Base-by-base conservation (phyloP, 352 stramenopile species). In the Phytophthora idaei region DNA sequence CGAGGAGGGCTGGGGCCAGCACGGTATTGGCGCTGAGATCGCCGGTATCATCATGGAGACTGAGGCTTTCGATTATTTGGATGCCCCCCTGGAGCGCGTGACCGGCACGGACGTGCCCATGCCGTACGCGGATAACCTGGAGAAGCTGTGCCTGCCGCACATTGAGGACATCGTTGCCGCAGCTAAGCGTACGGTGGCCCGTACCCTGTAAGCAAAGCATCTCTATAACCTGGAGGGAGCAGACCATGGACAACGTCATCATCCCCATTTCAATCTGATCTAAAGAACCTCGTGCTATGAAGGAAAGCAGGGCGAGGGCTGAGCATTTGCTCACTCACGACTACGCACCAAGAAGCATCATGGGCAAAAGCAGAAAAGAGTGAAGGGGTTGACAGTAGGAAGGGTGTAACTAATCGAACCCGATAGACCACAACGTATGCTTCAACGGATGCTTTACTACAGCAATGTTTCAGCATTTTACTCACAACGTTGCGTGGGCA, bases 21-120 rank as follows among this genome's bases (percentile, higher is more conserved):
- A 96, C 74, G 97, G 97, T 59, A 98, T 99, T 71, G 96, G 95
- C 41, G 95, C 97, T 14, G 97, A 99, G 73, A 99, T 99, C 71
- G 93, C 92, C 54, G 96, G 94, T n/a, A 90, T 99, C 46, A 81
- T 99, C 73, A 98, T 99, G 90, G 97, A 99, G 85, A 97, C 97
- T 51, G 96, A 98, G 29, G 95, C 92, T 29, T 99, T 99, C 70
- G 98, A 99, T 85, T 99, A 99, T 84, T 83, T 99, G 69, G 98
- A 99, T 83, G 97, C 98, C 21, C 98, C 98, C 6, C 77, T 99
- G 50, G 95, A 99, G 79, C 90, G 98, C 61, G 94, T 99, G 60
- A 99, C 96, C 28, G 93, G 96, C 72, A 98, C 97, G 34, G 98
- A 99, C 79, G 95, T 99, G 61, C 98, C 98, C 34, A 99, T 99